Evolutionary conservation across 2,329 filamentous ascomycete genomes (phyloP).

Genomic region (Exophiala bonariae): DNA sequence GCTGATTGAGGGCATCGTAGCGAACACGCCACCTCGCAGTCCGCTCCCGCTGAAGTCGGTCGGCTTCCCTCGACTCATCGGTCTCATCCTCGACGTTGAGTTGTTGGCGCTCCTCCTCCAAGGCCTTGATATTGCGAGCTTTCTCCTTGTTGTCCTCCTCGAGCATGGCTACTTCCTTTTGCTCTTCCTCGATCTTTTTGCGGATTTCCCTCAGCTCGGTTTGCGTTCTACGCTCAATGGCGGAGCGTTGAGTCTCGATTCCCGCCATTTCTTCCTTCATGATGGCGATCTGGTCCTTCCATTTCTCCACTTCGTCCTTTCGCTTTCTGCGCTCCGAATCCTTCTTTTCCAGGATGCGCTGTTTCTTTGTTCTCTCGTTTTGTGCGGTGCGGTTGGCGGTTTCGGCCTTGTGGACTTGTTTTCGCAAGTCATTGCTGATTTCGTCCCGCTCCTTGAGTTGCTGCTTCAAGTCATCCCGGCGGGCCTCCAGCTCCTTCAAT

Average conservation of each 20-base stretch:
- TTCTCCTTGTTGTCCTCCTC: conserved; percentile 65
- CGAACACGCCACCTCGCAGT: conserved; percentile 49
- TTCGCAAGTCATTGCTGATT: conserved; percentile 78
- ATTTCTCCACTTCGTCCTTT: conserved; percentile 59
- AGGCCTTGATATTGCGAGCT: conserved; percentile 59
- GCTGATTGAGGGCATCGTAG: conserved; percentile 41
- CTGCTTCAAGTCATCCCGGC: conserved; percentile 76
- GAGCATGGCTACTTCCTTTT: conserved; percentile 53
- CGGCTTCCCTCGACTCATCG: conserved; percentile 52
- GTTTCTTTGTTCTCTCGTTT: conserved; percentile 74
- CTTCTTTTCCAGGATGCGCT: conserved; percentile 63
- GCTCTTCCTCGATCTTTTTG: conserved; percentile 46
- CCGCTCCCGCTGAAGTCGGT: conserved; percentile 49
- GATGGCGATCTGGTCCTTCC: conserved; percentile 55
- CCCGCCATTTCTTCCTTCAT: conserved; percentile 52
- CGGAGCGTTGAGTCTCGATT: conserved; percentile 43
- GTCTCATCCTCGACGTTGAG: conserved; percentile 46
- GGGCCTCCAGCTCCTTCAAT: conserved; percentile 68
- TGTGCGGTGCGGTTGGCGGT: conserved; percentile 78
- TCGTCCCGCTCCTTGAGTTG: conserved; percentile 87
- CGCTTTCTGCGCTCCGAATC: conserved; percentile 61
- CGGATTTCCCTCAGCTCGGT: conserved; percentile 42
- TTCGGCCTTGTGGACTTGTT: conserved; percentile 76
- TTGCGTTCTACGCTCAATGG: conserved; percentile 41
- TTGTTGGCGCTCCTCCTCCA: conserved; percentile 59